Percentiles rank a stretch among this genome's conserved stretches.
These are phyloP conservation scores for Thymus mandschuricus DNA, from an alignment of 257 asterid species.

Conservation along the genomic window DNA sequence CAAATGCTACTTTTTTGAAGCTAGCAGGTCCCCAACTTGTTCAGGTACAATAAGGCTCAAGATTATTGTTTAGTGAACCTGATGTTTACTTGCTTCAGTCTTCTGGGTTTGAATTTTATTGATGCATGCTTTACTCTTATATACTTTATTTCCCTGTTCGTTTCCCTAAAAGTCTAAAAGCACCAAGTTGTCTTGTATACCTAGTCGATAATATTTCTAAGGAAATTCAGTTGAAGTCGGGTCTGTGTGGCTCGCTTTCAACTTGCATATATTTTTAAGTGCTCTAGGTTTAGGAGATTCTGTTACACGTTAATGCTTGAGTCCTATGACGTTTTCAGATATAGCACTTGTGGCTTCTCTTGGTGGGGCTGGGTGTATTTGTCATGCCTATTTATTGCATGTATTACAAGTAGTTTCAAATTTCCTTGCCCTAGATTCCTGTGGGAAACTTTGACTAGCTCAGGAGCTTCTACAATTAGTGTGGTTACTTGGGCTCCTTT, in stretches of 20 bases:
- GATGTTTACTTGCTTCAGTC: slow-evolving; percentile 26
- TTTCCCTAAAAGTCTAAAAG: not conserved
- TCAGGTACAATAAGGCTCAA: slow-evolving; percentile 55
- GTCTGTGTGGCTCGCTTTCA: not conserved
- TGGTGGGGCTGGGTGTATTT: slow-evolving; percentile 12
- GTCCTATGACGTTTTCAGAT: not conserved
- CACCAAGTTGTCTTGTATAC: not conserved
- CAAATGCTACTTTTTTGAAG: slow-evolving; percentile 93
- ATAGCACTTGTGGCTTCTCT: not conserved
- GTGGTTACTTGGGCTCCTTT: not conserved
- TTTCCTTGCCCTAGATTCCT: not conserved
- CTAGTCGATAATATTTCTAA: not conserved
- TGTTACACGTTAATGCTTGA: slow-evolving; percentile 2
- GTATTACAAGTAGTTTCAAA: not conserved
- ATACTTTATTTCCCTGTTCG: not conserved
- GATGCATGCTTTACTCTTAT: slow-evolving; percentile 8
- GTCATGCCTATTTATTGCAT: not conserved
- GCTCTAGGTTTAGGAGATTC: not conserved
- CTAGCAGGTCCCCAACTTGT: slow-evolving; percentile 96
- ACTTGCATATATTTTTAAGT: not conserved
- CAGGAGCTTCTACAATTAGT: not conserved
- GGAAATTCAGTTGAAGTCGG: not conserved
- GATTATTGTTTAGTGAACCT: not conserved
- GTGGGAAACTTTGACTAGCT: not conserved
- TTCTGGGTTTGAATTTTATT: slow-evolving; percentile 14